phyloP scores from a whole-genome alignment of 2,329 filamentous ascomycete species.

The Colletotrichum sp. region DNA sequence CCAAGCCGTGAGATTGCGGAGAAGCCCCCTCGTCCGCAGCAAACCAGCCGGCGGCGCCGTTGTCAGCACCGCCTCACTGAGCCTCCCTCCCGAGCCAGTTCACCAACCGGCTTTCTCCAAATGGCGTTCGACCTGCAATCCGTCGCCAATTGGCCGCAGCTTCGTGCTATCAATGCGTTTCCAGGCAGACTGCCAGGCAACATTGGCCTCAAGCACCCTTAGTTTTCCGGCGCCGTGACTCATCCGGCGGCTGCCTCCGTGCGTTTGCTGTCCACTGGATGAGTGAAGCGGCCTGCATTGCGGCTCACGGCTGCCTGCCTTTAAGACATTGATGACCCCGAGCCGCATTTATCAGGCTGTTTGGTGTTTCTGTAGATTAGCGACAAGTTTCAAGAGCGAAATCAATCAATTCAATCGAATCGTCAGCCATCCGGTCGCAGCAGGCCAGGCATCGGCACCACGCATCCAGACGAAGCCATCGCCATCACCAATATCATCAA shows the following conservation, averaged over 20 bases:
- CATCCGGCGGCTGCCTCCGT: constrained; percentile 1
- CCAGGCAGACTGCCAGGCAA: not conserved
- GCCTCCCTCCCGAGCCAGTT: not conserved
- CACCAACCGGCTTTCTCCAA: not conserved
- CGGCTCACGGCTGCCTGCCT: not conserved
- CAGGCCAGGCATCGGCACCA: not conserved
- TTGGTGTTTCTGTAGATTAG: not conserved
- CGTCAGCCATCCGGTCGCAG: not conserved
- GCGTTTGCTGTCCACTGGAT: not conserved
- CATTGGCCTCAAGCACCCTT: not conserved
- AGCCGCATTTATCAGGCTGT: not conserved
- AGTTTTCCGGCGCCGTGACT: not conserved
- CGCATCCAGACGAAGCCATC: not conserved
- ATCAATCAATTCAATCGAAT: not conserved
- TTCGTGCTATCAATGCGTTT: not conserved
- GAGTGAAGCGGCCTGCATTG: not conserved
- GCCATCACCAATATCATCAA: not conserved
- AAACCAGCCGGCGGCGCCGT: not conserved
- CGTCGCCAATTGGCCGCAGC: not conserved
- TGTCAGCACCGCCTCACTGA: constrained; percentile 4
- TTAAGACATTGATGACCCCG: not conserved
- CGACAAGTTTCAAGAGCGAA: not conserved
- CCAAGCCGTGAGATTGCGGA: not conserved
- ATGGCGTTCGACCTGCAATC: not conserved
- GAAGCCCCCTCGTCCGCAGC: not conserved